Evolutionary conservation across 441 rosid genomes (phyloP), one percentile per base, ranked within the genome.

Genomic region (Jatropha multifida): DNA sequence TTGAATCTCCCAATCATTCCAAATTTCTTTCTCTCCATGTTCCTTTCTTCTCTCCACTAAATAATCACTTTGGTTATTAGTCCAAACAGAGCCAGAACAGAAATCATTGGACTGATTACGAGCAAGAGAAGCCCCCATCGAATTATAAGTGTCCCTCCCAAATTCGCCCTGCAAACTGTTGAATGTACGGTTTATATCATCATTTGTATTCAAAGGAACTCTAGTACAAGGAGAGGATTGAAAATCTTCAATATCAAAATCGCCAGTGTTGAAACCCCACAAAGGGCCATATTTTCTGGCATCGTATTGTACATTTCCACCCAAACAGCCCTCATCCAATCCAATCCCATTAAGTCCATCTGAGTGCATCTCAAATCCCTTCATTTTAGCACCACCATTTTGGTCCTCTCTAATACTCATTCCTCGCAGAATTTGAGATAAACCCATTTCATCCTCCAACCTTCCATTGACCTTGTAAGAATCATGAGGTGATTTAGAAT

Each of bases 361-460:
- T 0, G 82, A 76, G 82, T 81, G 86, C 68, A 74, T 60, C 78
- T 77, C 84, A 65, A 82, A 70, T 66, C 85, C 77, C 73, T 81
- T 84, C 69, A 76, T 81, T 78, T 51, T 75, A 83, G 60, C 60
- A 52, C 77, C 52, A 18, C 71, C 78, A 56, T 71, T 73, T 40
- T 68, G 79, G 26, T 83, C 91, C 59, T 83, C 84, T 68, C 83
- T 74, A 74, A 91, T 68, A 79, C 79, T 85, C 91, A 91, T 73
- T 55, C 84, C 74, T 65, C 14, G 32, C 5, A 90, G 82, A 80
- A 73, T 80, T 51, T 81, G 74, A 74, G 86, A 81, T 79, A 91
- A 77, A 72, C 83, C 88, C 17, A 80, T 23, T 80, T 71, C 86
- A 78, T 80, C 78, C 20, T 59, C 69, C 52, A 60, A 44, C 46